phyloP scores from a whole-genome alignment of 306 rosid species.

The Pachyrhizus erosus region DNA sequence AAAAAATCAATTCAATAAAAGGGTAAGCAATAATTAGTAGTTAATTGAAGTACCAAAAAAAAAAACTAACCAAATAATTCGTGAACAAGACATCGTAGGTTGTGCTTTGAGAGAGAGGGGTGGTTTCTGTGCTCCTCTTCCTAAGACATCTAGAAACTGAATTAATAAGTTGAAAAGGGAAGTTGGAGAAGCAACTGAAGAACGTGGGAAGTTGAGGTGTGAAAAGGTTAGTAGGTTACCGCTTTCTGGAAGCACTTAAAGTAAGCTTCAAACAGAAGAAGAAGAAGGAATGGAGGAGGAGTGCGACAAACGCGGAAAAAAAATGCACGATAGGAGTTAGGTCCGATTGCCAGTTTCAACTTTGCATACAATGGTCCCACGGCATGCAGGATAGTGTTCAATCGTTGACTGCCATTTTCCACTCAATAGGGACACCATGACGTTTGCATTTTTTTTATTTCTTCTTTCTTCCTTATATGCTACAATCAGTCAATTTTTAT shows the following conservation, averaged over 20 bases:
- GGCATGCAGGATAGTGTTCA: constrained; percentile 1
- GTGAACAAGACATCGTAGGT: background rate
- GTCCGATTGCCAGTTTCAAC: background rate
- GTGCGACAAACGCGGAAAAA: background rate
- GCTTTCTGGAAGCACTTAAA: background rate
- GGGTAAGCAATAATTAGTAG: background rate
- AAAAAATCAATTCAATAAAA: constrained; percentile 1
- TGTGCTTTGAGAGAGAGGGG: constrained; percentile 14
- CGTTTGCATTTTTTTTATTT: no score
- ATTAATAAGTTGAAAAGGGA: background rate
- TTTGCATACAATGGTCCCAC: constrained; percentile 9
- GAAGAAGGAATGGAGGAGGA: background rate
- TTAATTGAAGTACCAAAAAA: constrained; percentile 11
- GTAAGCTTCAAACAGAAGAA: background rate
- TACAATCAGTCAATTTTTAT: background rate
- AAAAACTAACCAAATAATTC: constrained; percentile 29
- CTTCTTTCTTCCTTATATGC: background rate
- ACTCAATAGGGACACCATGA: background rate
- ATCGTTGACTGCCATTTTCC: constrained; percentile 33
- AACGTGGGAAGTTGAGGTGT: background rate
- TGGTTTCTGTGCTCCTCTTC: background rate
- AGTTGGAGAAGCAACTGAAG: background rate
- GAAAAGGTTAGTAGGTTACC: constrained; percentile 11
- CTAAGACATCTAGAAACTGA: constrained; percentile 14
- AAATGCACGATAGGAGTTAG: constrained; percentile 26